Evolutionary conservation across 1,284 basidiomycete genomes (phyloP).

Genomic region (Sporisorium graminicola): DNA sequence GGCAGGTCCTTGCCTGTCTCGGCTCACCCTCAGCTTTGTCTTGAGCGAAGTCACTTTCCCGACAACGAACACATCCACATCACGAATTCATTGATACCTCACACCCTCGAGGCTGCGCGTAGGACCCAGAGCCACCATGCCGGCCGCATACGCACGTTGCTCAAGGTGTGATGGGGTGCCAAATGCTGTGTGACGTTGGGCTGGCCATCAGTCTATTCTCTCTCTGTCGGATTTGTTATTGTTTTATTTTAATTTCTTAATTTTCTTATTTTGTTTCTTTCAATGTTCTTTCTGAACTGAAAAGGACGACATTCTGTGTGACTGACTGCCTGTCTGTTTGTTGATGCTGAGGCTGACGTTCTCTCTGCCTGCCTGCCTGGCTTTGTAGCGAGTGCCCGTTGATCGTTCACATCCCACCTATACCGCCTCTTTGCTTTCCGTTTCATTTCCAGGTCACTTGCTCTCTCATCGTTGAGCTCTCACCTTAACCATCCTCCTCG

Average conservation of each 20-base stretch:
- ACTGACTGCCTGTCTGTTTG: no score
- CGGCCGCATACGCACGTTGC: background rate
- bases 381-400: background rate
- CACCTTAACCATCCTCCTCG: constrained; percentile 1
- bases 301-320: no score
- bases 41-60: background rate
- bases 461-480: constrained; percentile 7
- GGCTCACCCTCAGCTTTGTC: constrained; percentile 1
- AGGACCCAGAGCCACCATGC: background rate
- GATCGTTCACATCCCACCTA: constrained; percentile 4
- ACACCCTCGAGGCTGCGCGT: background rate
- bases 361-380: background rate
- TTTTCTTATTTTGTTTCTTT: background rate
- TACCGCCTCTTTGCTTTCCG: background rate
- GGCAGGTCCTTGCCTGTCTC: background rate
- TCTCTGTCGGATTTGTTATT: background rate
- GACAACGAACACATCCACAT: no score
- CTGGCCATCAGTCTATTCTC: no score
- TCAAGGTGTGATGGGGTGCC: background rate
- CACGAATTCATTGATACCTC: background rate
- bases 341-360: no score
- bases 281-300: no score
- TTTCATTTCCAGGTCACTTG: background rate
- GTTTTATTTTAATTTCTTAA: background rate
- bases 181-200: background rate